These are phyloP conservation scores for Chrysanthemum makinoi DNA, from an alignment of 129 eudicot species.

Conservation along the genomic window DNA sequence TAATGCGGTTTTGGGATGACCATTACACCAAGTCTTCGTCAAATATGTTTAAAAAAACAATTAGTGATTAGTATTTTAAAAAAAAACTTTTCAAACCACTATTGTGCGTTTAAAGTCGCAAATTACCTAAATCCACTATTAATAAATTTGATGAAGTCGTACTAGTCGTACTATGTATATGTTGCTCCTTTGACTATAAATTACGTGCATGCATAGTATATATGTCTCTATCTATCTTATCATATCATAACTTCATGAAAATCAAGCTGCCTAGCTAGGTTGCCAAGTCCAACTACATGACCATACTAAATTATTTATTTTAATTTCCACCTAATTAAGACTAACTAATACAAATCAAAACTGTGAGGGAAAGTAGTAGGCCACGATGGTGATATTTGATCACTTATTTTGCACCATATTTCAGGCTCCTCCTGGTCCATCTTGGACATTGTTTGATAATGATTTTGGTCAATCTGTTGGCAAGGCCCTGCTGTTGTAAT, in stretches of 20 bases:
- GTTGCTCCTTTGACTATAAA: conserved; percentile 16
- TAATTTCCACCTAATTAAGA: neutral
- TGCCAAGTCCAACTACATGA: conserved; percentile 21
- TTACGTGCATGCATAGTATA: neutral
- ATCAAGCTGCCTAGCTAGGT: neutral
- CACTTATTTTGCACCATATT: conserved; percentile 24
- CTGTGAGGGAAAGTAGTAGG: conserved; percentile 30
- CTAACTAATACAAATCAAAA: conserved; percentile 23
- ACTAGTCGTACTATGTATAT: neutral
- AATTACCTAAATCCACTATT: conserved; percentile 7
- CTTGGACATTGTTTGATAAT: conserved; percentile 8
- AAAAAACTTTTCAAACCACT: no score
- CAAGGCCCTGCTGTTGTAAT: neutral
- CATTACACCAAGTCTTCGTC: no score
- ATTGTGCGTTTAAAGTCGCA: no score
- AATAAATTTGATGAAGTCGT: neutral
- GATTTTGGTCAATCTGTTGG: conserved; percentile 16
- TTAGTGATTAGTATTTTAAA: no score
- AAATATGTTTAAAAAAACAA: no score
- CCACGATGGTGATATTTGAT: conserved; percentile 30
- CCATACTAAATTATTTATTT: neutral
- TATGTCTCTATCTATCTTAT: neutral
- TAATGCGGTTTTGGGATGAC: no score
- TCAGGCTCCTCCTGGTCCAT: conserved; percentile 10
- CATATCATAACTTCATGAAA: neutral